Evolutionary conservation across 2,329 filamentous ascomycete species (phyloP).

Genomic region (Microdochium nivale): DNA sequence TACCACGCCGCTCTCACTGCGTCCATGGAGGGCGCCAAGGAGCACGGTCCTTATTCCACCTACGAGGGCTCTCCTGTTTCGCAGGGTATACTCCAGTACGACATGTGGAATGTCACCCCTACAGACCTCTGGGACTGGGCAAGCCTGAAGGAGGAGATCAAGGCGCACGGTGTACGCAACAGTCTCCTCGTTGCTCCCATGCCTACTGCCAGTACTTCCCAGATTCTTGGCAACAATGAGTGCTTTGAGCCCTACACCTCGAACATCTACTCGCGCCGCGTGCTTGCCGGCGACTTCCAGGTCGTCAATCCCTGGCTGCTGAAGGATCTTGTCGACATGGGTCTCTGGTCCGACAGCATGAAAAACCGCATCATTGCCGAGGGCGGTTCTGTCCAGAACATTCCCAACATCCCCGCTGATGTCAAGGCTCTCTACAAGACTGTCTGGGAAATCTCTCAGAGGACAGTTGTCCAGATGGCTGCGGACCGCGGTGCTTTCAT

Average conservation of each 20-base stretch:
- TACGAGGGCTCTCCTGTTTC: constrained; percentile 93
- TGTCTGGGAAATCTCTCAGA: constrained; percentile 98
- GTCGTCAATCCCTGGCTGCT: constrained; percentile 98
- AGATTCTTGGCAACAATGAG: constrained; percentile 98
- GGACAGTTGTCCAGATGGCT: constrained; percentile 92
- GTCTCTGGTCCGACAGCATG: constrained; percentile 98
- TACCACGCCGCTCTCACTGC: constrained; percentile 92
- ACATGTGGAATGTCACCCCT: constrained; percentile 96
- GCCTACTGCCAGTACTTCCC: constrained; percentile 94
- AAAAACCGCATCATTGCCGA: constrained; percentile 99
- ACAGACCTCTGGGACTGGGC: constrained; percentile 97
- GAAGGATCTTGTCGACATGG: constrained; percentile 96
- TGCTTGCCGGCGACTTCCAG: constrained; percentile 97
- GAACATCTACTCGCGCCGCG: constrained; percentile 98
- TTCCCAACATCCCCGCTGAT: constrained; percentile 91
- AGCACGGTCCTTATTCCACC: constrained; percentile 76
- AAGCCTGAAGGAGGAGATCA: constrained; percentile 79
- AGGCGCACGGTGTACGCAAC: constrained; percentile 90
- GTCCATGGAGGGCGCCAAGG: constrained; percentile 77
- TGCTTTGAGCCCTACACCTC: constrained; percentile 99
- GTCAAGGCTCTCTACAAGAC: constrained; percentile 99
- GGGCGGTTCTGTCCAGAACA: constrained; percentile 90
- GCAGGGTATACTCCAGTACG: constrained; percentile 92
- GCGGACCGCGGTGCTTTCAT: constrained; percentile 98
- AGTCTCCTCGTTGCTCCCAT: constrained; percentile 91